Conservation (phyloP, 75 land plant species). For the Sequoia sempervirens region DNA sequence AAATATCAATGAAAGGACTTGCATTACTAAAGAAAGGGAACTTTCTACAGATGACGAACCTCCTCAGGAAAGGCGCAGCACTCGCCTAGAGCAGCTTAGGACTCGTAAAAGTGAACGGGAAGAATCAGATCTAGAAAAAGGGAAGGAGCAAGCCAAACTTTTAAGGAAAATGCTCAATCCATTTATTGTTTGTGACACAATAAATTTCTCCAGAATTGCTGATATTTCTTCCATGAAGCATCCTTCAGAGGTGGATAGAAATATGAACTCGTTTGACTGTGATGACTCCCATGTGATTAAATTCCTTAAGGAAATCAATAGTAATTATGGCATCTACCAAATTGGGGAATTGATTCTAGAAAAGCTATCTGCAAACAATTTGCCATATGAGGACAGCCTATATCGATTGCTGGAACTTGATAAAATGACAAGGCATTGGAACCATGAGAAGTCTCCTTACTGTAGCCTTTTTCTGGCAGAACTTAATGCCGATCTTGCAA, state of each 20-base stretch:
- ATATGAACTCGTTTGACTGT: not conserved
- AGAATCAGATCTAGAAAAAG: conserved; percentile 37
- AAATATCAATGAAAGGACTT: conserved; percentile 20
- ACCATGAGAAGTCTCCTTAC: conserved; percentile 49
- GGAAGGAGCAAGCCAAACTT: conserved; percentile 48
- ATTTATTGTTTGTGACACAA: conserved; percentile 36
- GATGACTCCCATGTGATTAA: conserved; percentile 45
- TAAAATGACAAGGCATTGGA: conserved; percentile 59
- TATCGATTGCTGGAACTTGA: conserved; percentile 71
- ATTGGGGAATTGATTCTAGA: conserved; percentile 68
- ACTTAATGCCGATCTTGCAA: conserved; percentile 64
- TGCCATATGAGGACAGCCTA: conserved; percentile 32
- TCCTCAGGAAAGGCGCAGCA: conserved; percentile 84
- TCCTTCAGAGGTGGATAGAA: conserved; percentile 15
- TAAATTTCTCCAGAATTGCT: conserved; percentile 10
- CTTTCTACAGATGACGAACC: conserved; percentile 45
- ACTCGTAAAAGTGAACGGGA: conserved; percentile 79
- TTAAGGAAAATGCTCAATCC: conserved; percentile 56
- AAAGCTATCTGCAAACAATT: conserved; percentile 38
- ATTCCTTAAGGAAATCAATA: conserved; percentile 45
- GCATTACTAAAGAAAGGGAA: conserved; percentile 31
- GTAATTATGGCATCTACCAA: conserved; percentile 76
- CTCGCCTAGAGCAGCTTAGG: conserved; percentile 80
- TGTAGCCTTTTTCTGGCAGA: conserved; percentile 91
- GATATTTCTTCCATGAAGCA: conserved; percentile 6